These are phyloP conservation scores for Aspergillus panamensis DNA, from an alignment of 495 filamentous ascomycete genomes.

Conservation along the genomic window DNA sequence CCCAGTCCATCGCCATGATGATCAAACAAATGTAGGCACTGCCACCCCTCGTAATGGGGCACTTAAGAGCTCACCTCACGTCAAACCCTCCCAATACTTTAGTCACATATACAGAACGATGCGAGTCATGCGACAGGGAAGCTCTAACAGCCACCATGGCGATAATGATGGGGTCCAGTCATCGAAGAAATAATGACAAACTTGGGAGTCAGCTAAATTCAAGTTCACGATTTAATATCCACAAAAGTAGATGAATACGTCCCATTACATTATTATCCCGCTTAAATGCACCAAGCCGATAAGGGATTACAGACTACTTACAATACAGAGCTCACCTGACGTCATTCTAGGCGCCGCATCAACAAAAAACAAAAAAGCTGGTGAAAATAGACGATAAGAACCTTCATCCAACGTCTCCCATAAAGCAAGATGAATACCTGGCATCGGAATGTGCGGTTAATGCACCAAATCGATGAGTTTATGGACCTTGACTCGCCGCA, in stretches of 20 bases:
- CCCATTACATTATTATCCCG: neutral
- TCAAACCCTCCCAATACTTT: neutral
- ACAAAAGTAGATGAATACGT: neutral
- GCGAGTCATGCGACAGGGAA: neutral
- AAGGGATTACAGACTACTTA: neutral
- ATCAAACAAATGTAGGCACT: slow-evolving; percentile 5
- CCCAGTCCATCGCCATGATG: slow-evolving; percentile 10
- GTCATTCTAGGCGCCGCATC: slow-evolving; percentile 13
- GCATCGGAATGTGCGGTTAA: slow-evolving; percentile 30
- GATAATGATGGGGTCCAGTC: neutral
- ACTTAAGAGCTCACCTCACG: neutral
- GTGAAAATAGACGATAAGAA: slow-evolving; percentile 11
- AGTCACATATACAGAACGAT: neutral
- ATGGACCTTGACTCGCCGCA: slow-evolving; percentile 28
- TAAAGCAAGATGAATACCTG: slow-evolving; percentile 24
- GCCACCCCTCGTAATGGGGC: slow-evolving; percentile 18
- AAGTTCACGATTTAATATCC: neutral
- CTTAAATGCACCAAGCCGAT: neutral
- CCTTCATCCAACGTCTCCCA: neutral
- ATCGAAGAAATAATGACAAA: too few relatives aligned
- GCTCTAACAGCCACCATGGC: too few relatives aligned
- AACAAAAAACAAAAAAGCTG: slow-evolving; percentile 4
- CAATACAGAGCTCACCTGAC: slow-evolving; percentile 13
- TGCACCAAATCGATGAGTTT: slow-evolving; percentile 33
- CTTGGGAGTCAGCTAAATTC: neutral